These are phyloP conservation scores for Pterocarpus macrocarpus DNA, from an alignment of 306 rosid species.

Conservation along the genomic window DNA sequence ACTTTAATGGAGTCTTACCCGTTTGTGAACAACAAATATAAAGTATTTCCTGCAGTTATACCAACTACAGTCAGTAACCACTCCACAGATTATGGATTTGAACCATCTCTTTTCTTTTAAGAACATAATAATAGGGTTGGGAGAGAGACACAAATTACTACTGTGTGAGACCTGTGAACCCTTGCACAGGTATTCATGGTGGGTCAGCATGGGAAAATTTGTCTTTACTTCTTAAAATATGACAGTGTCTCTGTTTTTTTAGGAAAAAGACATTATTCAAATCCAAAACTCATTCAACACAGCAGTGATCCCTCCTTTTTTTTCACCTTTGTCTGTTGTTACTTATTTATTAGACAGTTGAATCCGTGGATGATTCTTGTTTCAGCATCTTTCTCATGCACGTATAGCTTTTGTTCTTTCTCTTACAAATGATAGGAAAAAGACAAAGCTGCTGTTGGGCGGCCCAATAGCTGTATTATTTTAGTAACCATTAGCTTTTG, in stretches of 20 bases:
- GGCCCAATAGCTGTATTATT: background rate
- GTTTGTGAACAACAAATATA: background rate
- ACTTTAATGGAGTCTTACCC: background rate
- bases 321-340: background rate
- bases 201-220: background rate
- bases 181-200: background rate
- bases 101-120: background rate
- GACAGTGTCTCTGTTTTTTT: background rate
- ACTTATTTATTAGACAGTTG: conserved; percentile 4
- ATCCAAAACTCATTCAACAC: background rate
- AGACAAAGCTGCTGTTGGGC: background rate
- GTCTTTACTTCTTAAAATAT: background rate
- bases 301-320: background rate
- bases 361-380: conserved; percentile 8
- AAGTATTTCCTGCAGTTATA: background rate
- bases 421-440: conserved; percentile 8
- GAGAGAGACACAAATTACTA: conserved; percentile 14
- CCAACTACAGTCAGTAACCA: background rate
- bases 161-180: background rate
- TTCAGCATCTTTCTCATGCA: background rate
- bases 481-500: background rate
- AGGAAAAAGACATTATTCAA: background rate
- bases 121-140: background rate
- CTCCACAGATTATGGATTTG: background rate
- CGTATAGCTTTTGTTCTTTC: background rate